A percentile compares a stretch with the other conserved stretches of the same genome.
These are phyloP conservation scores for Suhomyces bolitotheri DNA, from an alignment of 1,139 yeast genomes.

Conservation along the genomic window DNA sequence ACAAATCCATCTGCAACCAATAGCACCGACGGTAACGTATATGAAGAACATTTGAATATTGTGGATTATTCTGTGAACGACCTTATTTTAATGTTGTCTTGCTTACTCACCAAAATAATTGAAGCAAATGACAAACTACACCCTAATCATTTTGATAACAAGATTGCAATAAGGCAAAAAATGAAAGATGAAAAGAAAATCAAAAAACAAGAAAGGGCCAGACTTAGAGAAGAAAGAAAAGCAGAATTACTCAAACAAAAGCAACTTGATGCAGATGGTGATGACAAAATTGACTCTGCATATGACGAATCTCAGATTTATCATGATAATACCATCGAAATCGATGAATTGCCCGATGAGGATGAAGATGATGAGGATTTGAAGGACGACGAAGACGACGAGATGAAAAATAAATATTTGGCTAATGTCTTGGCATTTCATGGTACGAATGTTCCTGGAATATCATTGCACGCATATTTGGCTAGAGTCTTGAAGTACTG, in stretches of 20 bases:
- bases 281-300: constrained; percentile 17
- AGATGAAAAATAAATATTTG: constrained; percentile 55
- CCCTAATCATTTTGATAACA: constrained; percentile 65
- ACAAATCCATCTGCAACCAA: constrained; percentile 1
- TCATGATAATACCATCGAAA: constrained; percentile 10
- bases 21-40: constrained; percentile 7
- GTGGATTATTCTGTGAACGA: constrained; percentile 83
- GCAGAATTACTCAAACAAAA: constrained; percentile 17
- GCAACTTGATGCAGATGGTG: constrained; percentile 19
- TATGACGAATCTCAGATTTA: constrained; percentile 10
- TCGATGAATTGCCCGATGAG: constrained; percentile 9
- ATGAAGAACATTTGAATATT: constrained; percentile 67
- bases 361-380: constrained; percentile 21
- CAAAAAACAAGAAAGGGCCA: constrained; percentile 25
- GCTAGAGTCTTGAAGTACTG: constrained; percentile 92
- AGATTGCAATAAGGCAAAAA: constrained; percentile 48
- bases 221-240: constrained; percentile 14
- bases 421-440: constrained; percentile 88
- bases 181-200: constrained; percentile 39
- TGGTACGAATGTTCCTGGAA: constrained; percentile 94
- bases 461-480: constrained; percentile 83
- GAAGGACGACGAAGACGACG: constrained; percentile 45
- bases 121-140: constrained; percentile 89
- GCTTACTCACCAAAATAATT: constrained; percentile 79
- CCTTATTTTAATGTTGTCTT: constrained; percentile 78